Conservation (phyloP, 31 red algal genomes). For the Asparagopsis taxiformis region DNA sequence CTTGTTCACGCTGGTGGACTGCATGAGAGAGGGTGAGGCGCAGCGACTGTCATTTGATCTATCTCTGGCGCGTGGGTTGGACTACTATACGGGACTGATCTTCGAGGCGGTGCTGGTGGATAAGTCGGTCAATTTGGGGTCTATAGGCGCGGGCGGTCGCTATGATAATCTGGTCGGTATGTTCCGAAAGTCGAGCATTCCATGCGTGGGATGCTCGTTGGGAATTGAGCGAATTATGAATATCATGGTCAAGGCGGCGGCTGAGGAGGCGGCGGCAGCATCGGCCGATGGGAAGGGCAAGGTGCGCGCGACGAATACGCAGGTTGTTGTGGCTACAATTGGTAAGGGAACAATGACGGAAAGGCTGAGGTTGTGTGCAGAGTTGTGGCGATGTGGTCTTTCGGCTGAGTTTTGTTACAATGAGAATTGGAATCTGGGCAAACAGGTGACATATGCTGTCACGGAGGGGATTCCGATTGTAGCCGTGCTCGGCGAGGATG, state of each 20-base stretch:
- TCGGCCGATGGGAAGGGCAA: slow-evolving; percentile 32
- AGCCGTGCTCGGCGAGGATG: slow-evolving; percentile 79
- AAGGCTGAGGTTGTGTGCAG: slow-evolving; percentile 75
- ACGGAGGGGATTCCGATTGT: slow-evolving; percentile 73
- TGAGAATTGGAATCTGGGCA: slow-evolving; percentile 74
- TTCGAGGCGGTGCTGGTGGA: slow-evolving; percentile 90
- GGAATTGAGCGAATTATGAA: slow-evolving; percentile 95
- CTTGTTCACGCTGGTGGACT: slow-evolving; percentile 63
- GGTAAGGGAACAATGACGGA: slow-evolving; percentile 78
- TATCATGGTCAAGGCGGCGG: slow-evolving; percentile 83
- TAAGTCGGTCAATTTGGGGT: slow-evolving; percentile 66
- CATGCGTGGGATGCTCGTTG: slow-evolving; percentile 93
- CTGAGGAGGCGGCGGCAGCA: slow-evolving; percentile 55
- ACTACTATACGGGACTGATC: slow-evolving; percentile 98
- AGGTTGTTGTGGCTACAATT: slow-evolving; percentile 82
- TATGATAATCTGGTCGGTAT: slow-evolving; percentile 91
- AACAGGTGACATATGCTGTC: slow-evolving; percentile 78
- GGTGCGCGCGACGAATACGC: slow-evolving; percentile 65
- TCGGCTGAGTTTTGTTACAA: slow-evolving; percentile 89
- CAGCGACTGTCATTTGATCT: slow-evolving; percentile 72
- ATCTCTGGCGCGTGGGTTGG: slow-evolving; percentile 84
- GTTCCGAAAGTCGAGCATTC: slow-evolving; percentile 66
- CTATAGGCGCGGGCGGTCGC: slow-evolving; percentile 88
- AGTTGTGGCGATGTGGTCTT: slow-evolving; percentile 82
- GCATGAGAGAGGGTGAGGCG: slow-evolving; percentile 56